phyloP scores from a whole-genome alignment of 345 rosid species.

The Eucalyptus pauciflora region DNA sequence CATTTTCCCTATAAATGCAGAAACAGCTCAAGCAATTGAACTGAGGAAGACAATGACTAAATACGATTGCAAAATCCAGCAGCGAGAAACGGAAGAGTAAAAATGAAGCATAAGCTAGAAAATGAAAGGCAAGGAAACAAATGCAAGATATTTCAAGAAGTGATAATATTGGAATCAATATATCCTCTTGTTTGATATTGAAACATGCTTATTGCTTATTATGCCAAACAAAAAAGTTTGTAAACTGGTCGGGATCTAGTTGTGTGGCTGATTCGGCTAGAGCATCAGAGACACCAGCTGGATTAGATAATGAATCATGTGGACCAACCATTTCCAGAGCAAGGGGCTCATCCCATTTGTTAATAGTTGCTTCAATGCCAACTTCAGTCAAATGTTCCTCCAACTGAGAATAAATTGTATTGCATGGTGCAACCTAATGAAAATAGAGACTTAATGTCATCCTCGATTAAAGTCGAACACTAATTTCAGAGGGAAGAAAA shows the following conservation, averaged over 20 bases:
- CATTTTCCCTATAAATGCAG: slow-evolving; percentile 52
- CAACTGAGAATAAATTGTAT: slow-evolving; percentile 78
- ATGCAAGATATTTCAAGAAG: background rate
- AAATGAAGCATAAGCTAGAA: background rate
- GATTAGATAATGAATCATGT: slow-evolving; percentile 88
- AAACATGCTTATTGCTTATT: background rate
- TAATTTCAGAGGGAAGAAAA: background rate
- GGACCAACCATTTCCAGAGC: slow-evolving; percentile 82
- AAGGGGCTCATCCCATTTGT: slow-evolving; percentile 89
- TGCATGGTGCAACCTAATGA: slow-evolving; percentile 82
- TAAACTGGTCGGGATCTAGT: slow-evolving; percentile 87
- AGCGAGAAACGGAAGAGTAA: background rate
- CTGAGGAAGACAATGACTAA: background rate
- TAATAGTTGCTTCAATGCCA: slow-evolving; percentile 63
- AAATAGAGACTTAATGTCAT: background rate
- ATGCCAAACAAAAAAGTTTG: slow-evolving; percentile 69
- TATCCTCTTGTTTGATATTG: background rate
- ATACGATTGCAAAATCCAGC: background rate
- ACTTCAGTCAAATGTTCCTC: slow-evolving; percentile 88
- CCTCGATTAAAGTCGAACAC: background rate
- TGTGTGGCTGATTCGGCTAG: slow-evolving; percentile 78
- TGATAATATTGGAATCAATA: background rate
- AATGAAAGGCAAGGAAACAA: background rate
- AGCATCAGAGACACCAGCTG: slow-evolving; percentile 90
- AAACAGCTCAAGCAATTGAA: background rate